Evolutionary conservation across 331 rosid genomes (phyloP).

Genomic region (Rosa hybrid): DNA sequence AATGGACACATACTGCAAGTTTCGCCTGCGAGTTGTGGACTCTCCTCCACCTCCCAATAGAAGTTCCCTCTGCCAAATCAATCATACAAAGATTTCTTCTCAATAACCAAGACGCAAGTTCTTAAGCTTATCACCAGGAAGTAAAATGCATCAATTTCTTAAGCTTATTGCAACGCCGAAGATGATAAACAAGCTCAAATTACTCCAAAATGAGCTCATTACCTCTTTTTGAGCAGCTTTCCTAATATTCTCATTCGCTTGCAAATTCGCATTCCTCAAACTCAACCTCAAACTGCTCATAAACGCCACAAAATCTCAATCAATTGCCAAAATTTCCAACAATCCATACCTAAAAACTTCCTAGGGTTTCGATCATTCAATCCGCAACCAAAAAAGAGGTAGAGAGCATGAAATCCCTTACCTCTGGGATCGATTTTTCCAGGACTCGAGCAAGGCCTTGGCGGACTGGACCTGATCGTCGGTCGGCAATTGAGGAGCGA

Average conservation of each 20-base stretch:
- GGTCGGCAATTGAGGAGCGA: constrained; percentile 77
- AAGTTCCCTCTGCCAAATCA: constrained; percentile 63
- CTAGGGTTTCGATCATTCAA: background rate
- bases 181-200: background rate
- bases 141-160: background rate
- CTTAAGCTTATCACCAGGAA: background rate
- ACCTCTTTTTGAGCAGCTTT: constrained; percentile 87
- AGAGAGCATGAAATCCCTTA: background rate
- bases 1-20: constrained; percentile 66
- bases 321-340: background rate
- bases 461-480: constrained; percentile 63
- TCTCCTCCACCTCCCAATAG: constrained; percentile 92
- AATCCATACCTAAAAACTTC: background rate
- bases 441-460: constrained; percentile 52
- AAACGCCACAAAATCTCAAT: background rate
- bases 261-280: constrained; percentile 83
- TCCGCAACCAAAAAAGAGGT: constrained; percentile 4
- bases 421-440: constrained; percentile 71
- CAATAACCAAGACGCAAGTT: background rate
- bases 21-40: constrained; percentile 84
- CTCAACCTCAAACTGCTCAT: constrained; percentile 58
- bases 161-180: background rate
- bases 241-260: constrained; percentile 75
- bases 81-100: background rate
- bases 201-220: constrained; percentile 14